Evolutionary conservation across 1,139 yeast genomes (phyloP), one percentile per base, ranked within the genome.

Genomic region (Yamadazyma dushanensis): DNA sequence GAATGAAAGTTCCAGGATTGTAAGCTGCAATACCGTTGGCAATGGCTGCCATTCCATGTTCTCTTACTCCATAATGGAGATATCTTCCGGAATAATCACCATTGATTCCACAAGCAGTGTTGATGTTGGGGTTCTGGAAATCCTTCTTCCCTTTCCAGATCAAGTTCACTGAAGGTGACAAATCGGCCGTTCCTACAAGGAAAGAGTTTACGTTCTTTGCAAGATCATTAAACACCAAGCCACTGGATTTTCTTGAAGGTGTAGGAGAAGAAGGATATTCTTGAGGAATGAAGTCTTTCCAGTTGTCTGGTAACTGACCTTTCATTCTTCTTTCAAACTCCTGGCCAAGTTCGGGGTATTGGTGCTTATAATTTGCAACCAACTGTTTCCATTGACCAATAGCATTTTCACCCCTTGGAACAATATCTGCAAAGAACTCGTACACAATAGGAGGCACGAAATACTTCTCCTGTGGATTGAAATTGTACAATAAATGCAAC

Each of bases 11-110:
- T 15, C 65, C 65, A 28, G 46, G 43, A 36, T 47, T 49, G 41
- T 40, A 63, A 14, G 68, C 67, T n/a, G 68, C 58, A 21, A 63
- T 56, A 29, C 69, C 69, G 36, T 63, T 63, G 13, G 66, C 51
- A 38, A 63, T 50, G 1, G 62, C 54, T n/a, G 54, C 58, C 69
- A 63, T 63, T 5, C 63, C 64, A 39, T 59, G 66, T 42, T 63
- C 69, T 32, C 69, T 47, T 19, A 63, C 48, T 28, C 69, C 69
- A 40, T 51, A 62, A 32, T 59, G 59, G 18, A 61, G 48, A 35
- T 56, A 57, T 30, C 64, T 40, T 7, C 66, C 64, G 6, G 46
- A 17, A 32, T 54, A 56, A 37, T 53, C 49, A 21, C 63, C 62
- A 22, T 48, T 44, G 20, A 52, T 42, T 10, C 61, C 62, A 47